Base-by-base conservation (phyloP, 176 grass and related monocot genomes). In the Rhipidocladum racemiflorum region DNA sequence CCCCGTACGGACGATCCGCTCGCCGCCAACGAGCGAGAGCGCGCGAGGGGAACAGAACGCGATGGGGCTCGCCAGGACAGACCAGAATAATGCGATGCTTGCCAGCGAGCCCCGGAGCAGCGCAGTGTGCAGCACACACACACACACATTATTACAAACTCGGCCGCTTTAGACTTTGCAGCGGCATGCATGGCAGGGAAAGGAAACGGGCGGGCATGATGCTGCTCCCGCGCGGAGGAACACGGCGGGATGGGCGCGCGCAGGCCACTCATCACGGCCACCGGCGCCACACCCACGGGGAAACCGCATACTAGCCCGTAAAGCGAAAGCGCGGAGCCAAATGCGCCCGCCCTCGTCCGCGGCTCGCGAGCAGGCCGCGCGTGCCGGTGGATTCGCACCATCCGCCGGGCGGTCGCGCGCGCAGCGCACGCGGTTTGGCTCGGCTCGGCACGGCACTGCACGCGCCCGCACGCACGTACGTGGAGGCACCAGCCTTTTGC, bases 231-330 rank as follows among this genome's bases (percentile, higher is more conserved):
- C 62, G 32, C 32, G 70, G 62, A 85, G 82, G 82, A 62, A 68
- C 82, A 89, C 42, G 44, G 4, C 60, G 68, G 32, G 18, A 85
- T 75, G 75, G 69, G 59, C 44, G 5, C 60, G 46, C 72, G 25
- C 60, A n/a, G 13, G 7, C 60, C 49, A 75, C 80, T 88, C 86
- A 88, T 88, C 0, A 49, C 75, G 6, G 3, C 86, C 79, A 73
- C 53, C 24, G 5, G 35, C 50, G 34, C 64, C 57, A 5, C n/a
- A 6, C 11, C 3, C 10, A 14, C 20, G 9, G 15, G 12, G 57
- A 28, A 20, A 15, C 83, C 65, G 16, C 4, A n/a, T n/a, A n/a
- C 8, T 3, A 9, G 10, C 56, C n/a, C 60, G 61, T 67, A 51
- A 40, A 28, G n/a, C 56, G 16, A 48, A 29, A 40, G 40, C 63